Percentiles rank a stretch among this genome's conserved stretches.
Evolutionary conservation across 164 flowering plant genomes (phyloP).

Genomic region (Liriodendron chinense): DNA sequence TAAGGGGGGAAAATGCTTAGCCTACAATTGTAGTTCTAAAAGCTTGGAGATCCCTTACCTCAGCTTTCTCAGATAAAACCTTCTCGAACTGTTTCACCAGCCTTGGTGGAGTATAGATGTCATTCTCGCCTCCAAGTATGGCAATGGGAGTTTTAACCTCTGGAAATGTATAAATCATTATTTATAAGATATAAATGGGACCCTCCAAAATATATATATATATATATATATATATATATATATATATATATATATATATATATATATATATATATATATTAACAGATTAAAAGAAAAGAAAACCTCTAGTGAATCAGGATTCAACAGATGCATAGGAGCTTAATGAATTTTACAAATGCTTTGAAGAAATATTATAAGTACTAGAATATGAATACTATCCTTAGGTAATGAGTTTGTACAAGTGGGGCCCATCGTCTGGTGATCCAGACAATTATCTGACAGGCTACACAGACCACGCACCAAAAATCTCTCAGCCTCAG

Average conservation of each 20-base stretch:
- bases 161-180: conserved; percentile 20
- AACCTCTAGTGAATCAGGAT: background rate
- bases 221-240: too few species aligned
- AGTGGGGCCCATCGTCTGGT: background rate
- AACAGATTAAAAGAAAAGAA: too few species aligned
- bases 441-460: background rate
- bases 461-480: background rate
- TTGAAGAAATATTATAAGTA: too few species aligned
- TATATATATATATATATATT: too few species aligned
- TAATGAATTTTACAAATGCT: background rate
- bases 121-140: conserved; percentile 74
- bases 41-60: conserved; percentile 33
- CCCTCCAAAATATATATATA: too few species aligned
- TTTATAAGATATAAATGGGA: background rate
- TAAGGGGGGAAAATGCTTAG: background rate
- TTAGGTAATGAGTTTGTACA: background rate
- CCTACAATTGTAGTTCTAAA: background rate
- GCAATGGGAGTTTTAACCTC: conserved; percentile 63
- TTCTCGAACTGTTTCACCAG: conserved; percentile 67
- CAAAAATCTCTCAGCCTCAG: too few species aligned
- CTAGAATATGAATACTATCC: background rate
- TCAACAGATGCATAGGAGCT: background rate
- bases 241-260: too few species aligned
- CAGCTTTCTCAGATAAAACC: conserved; percentile 46
- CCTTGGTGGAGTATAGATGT: conserved; percentile 60